Conservation (phyloP, 1,284 basidiomycete genomes). For the Albatrellus sp. region DNA sequence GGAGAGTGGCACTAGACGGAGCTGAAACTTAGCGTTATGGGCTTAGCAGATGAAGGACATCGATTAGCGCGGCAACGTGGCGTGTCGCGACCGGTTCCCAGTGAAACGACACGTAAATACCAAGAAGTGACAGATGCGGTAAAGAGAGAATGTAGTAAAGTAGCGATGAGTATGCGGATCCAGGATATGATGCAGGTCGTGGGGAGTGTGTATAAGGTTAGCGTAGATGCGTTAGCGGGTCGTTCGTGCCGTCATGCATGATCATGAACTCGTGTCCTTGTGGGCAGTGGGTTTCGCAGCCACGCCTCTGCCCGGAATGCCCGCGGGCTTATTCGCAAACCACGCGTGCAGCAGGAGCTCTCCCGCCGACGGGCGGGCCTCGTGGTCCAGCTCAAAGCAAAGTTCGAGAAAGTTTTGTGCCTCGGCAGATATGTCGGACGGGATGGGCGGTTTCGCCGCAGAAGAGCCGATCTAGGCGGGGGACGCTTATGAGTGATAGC, state of each 20-base stretch:
- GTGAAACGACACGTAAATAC: not conserved
- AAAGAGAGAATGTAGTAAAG: too few relatives aligned
- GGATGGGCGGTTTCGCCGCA: slow-evolving; percentile 65
- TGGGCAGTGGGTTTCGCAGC: not conserved
- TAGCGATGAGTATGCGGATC: too few relatives aligned
- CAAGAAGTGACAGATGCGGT: slow-evolving; percentile 1
- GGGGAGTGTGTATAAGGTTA: too few relatives aligned
- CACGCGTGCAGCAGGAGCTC: slow-evolving; percentile 71
- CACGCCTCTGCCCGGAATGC: slow-evolving; percentile 2
- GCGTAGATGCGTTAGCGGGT: not conserved
- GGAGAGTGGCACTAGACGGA: slow-evolving; percentile 29
- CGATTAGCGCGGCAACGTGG: too few relatives aligned
- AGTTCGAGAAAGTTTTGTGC: slow-evolving; percentile 75
- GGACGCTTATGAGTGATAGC: not conserved
- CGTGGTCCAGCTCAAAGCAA: slow-evolving; percentile 80
- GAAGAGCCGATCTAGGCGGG: slow-evolving; percentile 70
- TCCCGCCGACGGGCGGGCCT: slow-evolving; percentile 70
- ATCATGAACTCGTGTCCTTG: slow-evolving; percentile 3
- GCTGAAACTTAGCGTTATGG: slow-evolving; percentile 28
- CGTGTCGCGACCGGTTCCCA: too few relatives aligned
- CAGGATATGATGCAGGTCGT: too few relatives aligned
- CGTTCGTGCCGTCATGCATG: not conserved
- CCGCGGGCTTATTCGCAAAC: slow-evolving; percentile 24
- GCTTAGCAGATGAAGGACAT: slow-evolving; percentile 8
- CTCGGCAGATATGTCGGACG: slow-evolving; percentile 78